These are phyloP conservation scores for Gossypium lobatum DNA, from an alignment of 441 rosid species.

Conservation along the genomic window DNA sequence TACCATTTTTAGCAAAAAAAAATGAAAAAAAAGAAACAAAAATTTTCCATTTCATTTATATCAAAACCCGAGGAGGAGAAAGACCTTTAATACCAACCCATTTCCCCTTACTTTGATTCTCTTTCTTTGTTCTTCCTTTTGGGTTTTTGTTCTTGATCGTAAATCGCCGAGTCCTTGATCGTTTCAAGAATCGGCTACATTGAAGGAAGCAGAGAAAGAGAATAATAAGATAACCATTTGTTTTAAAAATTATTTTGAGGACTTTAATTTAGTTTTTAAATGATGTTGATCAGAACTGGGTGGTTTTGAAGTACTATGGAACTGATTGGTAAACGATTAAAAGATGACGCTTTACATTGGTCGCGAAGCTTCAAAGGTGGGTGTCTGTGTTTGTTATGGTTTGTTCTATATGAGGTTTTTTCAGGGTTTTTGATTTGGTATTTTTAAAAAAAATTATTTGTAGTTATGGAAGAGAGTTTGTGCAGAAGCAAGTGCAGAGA, in stretches of 20 bases:
- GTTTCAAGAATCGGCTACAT: neutral
- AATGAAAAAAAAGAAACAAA: neutral
- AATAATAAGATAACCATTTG: neutral
- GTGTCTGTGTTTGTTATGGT: conserved; percentile 11
- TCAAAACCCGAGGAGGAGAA: neutral
- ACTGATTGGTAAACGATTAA: conserved; percentile 35
- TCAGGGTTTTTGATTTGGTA: conserved; percentile 18
- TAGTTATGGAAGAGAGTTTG: conserved; percentile 92
- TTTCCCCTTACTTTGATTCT: neutral
- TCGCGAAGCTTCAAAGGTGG: conserved; percentile 93
- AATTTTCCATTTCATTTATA: neutral
- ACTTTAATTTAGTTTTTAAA: neutral
- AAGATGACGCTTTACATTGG: conserved; percentile 86
- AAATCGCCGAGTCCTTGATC: conserved; percentile 11
- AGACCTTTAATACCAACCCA: neutral
- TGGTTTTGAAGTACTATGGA: conserved; percentile 52
- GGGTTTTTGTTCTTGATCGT: conserved; percentile 22
- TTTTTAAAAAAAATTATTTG: conserved; percentile 3
- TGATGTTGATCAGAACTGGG: conserved; percentile 42
- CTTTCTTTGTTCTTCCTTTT: neutral
- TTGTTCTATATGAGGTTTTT: neutral
- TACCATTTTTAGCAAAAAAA: neutral
- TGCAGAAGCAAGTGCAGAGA: conserved; percentile 72
- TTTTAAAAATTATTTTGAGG: no score
- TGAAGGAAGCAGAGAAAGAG: neutral